Percentiles rank a stretch among this genome's conserved stretches.
Evolutionary conservation across 768 basidiomycete genomes (phyloP).

Genomic region (Sistotremastrum suecicum): DNA sequence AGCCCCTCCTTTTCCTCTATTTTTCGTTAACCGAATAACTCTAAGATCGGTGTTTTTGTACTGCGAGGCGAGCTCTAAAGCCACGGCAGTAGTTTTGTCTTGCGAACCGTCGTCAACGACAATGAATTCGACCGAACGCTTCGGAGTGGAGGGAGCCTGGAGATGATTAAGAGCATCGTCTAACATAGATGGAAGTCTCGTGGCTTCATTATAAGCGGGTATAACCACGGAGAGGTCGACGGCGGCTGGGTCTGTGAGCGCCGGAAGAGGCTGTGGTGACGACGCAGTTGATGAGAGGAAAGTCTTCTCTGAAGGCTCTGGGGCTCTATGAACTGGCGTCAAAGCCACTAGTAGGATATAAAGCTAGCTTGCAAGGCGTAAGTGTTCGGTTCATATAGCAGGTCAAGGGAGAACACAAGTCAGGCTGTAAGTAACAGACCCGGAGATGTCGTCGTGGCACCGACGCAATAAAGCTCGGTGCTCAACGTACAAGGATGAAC

Average conservation of each 20-base stretch:
- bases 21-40: slow-evolving; percentile 63
- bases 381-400: background rate
- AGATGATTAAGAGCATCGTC: slow-evolving; percentile 58
- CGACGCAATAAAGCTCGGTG: slow-evolving; percentile 48
- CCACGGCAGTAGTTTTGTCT: slow-evolving; percentile 57
- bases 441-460: slow-evolving; percentile 45
- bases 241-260: slow-evolving; percentile 37
- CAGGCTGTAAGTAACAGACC: slow-evolving; percentile 30
- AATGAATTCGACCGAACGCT: slow-evolving; percentile 64
- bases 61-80: slow-evolving; percentile 44
- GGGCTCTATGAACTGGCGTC: slow-evolving; percentile 56
- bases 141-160: slow-evolving; percentile 13
- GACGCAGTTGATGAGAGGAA: slow-evolving; percentile 48
- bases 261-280: slow-evolving; percentile 40
- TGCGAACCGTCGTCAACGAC: slow-evolving; percentile 84
- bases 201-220: slow-evolving; percentile 84
- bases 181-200: slow-evolving; percentile 80
- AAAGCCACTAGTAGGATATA: slow-evolving; percentile 59
- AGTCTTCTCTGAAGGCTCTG: slow-evolving; percentile 49
- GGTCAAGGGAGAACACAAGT: slow-evolving; percentile 2
- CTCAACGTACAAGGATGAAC: slow-evolving; percentile 96
- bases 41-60: slow-evolving; percentile 50
- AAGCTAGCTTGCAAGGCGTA: slow-evolving; percentile 24
- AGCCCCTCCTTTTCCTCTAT: slow-evolving; percentile 87
- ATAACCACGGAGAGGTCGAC: slow-evolving; percentile 73